Percentiles rank a stretch among this genome's conserved stretches.
Evolutionary conservation across 73 alveolate genomes (phyloP).

Genomic region (Paramecium sonneborni): DNA sequence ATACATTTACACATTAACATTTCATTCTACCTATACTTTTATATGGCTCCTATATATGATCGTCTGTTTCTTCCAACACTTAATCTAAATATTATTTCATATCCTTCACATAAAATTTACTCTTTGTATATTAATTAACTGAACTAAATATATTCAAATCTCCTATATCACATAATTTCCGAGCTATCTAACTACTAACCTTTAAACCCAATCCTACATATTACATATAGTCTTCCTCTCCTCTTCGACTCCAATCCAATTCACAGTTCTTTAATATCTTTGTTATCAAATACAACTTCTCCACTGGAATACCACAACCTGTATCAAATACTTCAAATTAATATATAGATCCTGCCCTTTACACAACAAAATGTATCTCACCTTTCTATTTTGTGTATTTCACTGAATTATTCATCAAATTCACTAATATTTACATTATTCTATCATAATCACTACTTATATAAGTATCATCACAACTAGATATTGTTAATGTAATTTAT

Average conservation of each 20-base stretch:
- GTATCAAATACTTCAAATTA: slow-evolving; percentile 22
- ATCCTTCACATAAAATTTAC: neutral
- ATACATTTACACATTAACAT: neutral
- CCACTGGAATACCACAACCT: slow-evolving; percentile 41
- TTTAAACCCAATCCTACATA: slow-evolving; percentile 21
- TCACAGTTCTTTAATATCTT: neutral
- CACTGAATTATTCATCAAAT: slow-evolving; percentile 29
- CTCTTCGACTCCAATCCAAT: slow-evolving; percentile 18
- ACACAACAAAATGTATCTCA: neutral
- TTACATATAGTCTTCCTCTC: neutral
- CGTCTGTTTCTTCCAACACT: neutral
- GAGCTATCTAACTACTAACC: neutral
- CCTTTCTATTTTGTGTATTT: slow-evolving; percentile 17
- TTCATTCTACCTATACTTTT: neutral
- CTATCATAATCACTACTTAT: slow-evolving; percentile 32
- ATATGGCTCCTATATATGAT: neutral
- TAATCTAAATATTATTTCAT: neutral
- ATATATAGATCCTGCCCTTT: slow-evolving; percentile 1
- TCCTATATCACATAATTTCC: neutral
- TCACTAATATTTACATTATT: slow-evolving; percentile 30
- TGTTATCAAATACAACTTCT: neutral
- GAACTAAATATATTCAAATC: neutral
- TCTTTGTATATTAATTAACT: neutral
- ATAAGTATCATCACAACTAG: neutral
- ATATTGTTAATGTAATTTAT: neutral